Percentiles rank a stretch among this genome's conserved stretches.
Conservation (phyloP, 441 rosid species). For the Erodium chrysanthum region DNA sequence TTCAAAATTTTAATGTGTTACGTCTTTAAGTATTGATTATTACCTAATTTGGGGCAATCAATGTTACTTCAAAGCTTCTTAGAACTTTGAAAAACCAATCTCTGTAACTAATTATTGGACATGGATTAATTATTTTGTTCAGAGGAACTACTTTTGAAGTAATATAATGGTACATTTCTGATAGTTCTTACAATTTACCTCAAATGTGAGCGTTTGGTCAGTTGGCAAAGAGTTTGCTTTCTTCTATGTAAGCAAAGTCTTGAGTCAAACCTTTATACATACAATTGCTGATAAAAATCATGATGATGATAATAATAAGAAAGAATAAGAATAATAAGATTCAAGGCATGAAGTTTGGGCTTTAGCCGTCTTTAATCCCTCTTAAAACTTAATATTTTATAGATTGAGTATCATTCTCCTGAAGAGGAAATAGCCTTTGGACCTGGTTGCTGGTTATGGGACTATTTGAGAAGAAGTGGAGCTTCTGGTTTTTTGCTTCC, state of each 20-base stretch:
- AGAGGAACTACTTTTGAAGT: not conserved
- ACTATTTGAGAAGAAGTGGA: constrained; percentile 91
- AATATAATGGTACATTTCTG: not conserved
- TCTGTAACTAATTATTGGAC: too few relatives aligned
- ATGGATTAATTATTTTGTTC: too few relatives aligned
- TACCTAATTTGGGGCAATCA: not conserved
- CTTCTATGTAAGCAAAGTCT: too few relatives aligned
- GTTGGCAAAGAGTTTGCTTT: too few relatives aligned
- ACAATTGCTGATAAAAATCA: too few relatives aligned
- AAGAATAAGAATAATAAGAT: too few relatives aligned
- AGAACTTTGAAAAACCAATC: too few relatives aligned
- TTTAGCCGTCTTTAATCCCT: not conserved
- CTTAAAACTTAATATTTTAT: constrained; percentile 16
- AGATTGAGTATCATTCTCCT: constrained; percentile 80
- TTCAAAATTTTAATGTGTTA: not conserved
- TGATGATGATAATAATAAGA: too few relatives aligned
- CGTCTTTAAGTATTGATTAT: not conserved
- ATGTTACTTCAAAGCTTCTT: not conserved
- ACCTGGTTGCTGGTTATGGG: constrained; percentile 98
- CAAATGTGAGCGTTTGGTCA: not conserved
- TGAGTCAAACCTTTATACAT: too few relatives aligned
- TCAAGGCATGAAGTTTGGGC: not conserved
- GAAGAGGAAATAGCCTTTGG: constrained; percentile 98
- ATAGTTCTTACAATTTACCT: not conserved
- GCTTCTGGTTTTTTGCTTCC: constrained; percentile 98